Evolutionary conservation across 352 stramenopile genomes (phyloP).

Genomic region (Globisporangium apiculatum): DNA sequence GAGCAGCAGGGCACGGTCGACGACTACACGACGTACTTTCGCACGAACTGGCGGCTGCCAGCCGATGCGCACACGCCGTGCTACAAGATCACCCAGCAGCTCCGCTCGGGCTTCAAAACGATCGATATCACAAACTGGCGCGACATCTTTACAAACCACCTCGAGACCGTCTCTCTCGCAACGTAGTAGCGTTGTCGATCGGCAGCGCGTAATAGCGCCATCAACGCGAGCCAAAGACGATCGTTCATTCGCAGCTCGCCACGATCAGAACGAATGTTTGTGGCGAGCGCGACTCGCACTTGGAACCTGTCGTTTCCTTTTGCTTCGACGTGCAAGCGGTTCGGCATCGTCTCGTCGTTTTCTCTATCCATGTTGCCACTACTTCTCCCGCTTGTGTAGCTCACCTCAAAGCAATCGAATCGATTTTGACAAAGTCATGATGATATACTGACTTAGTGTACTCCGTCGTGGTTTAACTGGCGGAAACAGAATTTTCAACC

Average conservation of each 20-base stretch:
- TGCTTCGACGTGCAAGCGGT: no score
- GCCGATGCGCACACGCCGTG: constrained; percentile 25
- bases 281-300: background rate
- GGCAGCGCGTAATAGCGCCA: no score
- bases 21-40: constrained; percentile 32
- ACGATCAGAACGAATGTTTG: background rate
- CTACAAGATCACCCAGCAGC: constrained; percentile 23
- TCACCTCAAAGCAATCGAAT: no score
- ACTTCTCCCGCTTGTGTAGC: no score
- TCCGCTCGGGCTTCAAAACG: constrained; percentile 11
- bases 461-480: no score
- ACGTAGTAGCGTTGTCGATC: background rate
- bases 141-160: constrained; percentile 13
- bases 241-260: background rate
- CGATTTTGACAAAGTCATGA: no score
- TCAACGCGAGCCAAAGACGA: background rate
- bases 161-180: background rate
- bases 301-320: no score
- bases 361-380: no score
- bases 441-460: no score
- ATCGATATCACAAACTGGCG: constrained; percentile 19
- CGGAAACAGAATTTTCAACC: no score
- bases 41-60: constrained; percentile 23
- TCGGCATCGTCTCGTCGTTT: no score
- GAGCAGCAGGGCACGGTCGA: constrained; percentile 29